Conservation (phyloP, 495 filamentous ascomycete genomes). For the Annulohypoxylon nitens region DNA sequence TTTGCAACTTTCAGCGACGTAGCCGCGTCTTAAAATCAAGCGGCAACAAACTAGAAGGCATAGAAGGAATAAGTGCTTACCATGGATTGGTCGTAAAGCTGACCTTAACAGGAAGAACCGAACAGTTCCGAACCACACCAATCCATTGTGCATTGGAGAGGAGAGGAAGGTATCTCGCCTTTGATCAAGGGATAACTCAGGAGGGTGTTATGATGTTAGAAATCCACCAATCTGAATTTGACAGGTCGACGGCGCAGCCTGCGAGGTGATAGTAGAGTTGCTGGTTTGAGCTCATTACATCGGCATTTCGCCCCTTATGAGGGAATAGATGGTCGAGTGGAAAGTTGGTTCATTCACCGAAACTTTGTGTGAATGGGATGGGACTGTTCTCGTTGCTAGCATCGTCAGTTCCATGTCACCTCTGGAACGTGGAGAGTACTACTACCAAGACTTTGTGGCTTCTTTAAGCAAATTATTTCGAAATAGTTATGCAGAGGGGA, state of each 20-base stretch:
- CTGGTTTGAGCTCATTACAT: conserved; percentile 8
- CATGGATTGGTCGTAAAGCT: conserved; percentile 10
- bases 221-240: conserved; percentile 26
- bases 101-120: conserved; percentile 5
- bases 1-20: conserved; percentile 26
- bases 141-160: conserved; percentile 6
- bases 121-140: conserved; percentile 31
- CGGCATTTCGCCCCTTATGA: conserved; percentile 9
- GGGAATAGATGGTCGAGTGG: conserved; percentile 1
- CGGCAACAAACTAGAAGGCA: conserved; percentile 1
- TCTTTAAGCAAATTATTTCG: neutral
- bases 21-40: conserved; percentile 24
- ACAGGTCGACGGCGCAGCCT: conserved; percentile 15
- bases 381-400: neutral
- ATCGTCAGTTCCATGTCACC: neutral
- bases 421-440: neutral
- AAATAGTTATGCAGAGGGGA: neutral
- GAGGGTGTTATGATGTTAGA: conserved; percentile 9
- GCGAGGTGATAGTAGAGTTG: conserved; percentile 23
- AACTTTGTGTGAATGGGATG: neutral
- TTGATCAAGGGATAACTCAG: conserved; percentile 11
- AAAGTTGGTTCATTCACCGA: conserved; percentile 13
- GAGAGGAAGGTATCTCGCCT: conserved; percentile 12
- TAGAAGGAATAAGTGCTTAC: conserved; percentile 24
- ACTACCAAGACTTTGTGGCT: neutral